phyloP scores from a whole-genome alignment of 768 basidiomycete species.

The Tremella mesenterica region DNA sequence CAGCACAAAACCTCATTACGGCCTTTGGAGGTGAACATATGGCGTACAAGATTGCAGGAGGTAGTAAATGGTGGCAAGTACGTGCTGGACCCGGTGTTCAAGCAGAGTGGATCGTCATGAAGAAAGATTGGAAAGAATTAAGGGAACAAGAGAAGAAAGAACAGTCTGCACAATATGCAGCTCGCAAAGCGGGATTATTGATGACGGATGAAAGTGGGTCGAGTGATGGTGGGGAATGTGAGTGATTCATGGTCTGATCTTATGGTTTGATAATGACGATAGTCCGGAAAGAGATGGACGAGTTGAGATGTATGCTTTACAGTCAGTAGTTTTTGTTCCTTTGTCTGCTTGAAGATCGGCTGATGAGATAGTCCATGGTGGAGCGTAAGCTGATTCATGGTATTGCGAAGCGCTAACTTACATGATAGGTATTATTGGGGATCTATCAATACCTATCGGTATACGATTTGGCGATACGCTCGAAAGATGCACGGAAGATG shows the following conservation, averaged over 20 bases:
- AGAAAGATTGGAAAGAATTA: constrained; percentile 69
- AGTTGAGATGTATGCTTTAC: constrained; percentile 75
- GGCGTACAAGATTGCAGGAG: constrained; percentile 64
- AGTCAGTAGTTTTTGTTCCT: constrained; percentile 50
- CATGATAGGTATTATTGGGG: constrained; percentile 41
- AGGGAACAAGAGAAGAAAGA: constrained; percentile 45
- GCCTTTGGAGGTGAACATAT: constrained; percentile 74
- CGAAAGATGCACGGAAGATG: constrained; percentile 88
- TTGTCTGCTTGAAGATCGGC: background rate
- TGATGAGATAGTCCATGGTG: constrained; percentile 43
- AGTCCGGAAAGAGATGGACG: constrained; percentile 61
- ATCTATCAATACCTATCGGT: constrained; percentile 45
- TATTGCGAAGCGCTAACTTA: background rate
- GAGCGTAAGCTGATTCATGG: constrained; percentile 22
- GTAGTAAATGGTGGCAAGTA: constrained; percentile 97
- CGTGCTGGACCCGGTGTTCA: constrained; percentile 73
- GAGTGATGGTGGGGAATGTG: constrained; percentile 18
- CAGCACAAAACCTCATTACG: constrained; percentile 62
- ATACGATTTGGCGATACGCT: constrained; percentile 66
- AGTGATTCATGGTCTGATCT: background rate
- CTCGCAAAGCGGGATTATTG: constrained; percentile 8
- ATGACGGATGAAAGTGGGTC: constrained; percentile 8
- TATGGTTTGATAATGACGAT: constrained; percentile 11
- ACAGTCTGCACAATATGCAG: constrained; percentile 11
- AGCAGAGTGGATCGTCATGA: constrained; percentile 78